Conservation (phyloP, 2,329 filamentous ascomycete species). For the Colletotrichum sp. region DNA sequence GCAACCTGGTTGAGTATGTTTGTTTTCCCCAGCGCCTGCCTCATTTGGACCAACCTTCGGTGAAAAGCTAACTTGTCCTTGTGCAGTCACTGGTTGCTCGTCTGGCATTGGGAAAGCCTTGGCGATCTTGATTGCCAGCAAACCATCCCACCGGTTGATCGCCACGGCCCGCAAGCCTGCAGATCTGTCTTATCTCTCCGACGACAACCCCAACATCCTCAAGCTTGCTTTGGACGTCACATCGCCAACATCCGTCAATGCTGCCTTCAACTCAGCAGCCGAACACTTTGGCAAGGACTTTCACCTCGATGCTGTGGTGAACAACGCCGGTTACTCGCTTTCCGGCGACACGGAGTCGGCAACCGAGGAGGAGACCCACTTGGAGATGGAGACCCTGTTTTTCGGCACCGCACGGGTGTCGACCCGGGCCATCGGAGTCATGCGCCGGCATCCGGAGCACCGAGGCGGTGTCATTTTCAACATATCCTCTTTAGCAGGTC, state of each 20-base stretch:
- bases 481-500: slow-evolving; percentile 23
- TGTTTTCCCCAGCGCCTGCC: no score
- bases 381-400: slow-evolving; percentile 46
- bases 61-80: neutral
- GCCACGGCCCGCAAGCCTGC: slow-evolving; percentile 51
- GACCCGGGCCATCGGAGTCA: slow-evolving; percentile 36
- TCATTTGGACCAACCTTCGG: neutral
- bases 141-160: slow-evolving; percentile 43
- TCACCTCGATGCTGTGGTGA: slow-evolving; percentile 35
- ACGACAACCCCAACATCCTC: slow-evolving; percentile 38
- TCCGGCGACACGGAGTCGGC: slow-evolving; percentile 32
- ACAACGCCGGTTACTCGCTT: slow-evolving; percentile 34
- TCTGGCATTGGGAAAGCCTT: slow-evolving; percentile 49
- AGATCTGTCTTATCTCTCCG: slow-evolving; percentile 43
- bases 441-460: slow-evolving; percentile 33
- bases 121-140: slow-evolving; percentile 38
- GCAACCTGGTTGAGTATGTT: slow-evolving; percentile 43
- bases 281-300: slow-evolving; percentile 32
- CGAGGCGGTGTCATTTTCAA: slow-evolving; percentile 27
- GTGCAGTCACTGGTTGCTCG: slow-evolving; percentile 52
- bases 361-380: slow-evolving; percentile 24
- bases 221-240: slow-evolving; percentile 54
- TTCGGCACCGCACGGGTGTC: slow-evolving; percentile 45
- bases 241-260: slow-evolving; percentile 36
- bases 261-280: slow-evolving; percentile 35